Percentiles rank a stretch among this genome's conserved stretches.
phyloP scores from a whole-genome alignment of 257 asterid species.

The Catharanthus roseus region DNA sequence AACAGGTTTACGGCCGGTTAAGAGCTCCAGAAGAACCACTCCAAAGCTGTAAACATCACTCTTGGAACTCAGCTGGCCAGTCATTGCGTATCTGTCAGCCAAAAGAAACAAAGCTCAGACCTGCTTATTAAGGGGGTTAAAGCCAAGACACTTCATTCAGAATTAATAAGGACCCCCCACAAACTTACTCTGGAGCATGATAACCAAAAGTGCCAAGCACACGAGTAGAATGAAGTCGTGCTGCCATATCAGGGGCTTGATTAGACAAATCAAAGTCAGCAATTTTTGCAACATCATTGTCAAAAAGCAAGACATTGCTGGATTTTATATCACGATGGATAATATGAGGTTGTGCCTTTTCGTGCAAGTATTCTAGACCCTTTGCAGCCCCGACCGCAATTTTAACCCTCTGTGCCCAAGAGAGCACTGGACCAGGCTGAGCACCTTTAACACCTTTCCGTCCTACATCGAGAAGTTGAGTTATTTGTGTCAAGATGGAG shows the following conservation, averaged over 20 bases:
- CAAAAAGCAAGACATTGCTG: slow-evolving; percentile 64
- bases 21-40: slow-evolving; percentile 72
- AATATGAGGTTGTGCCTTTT: slow-evolving; percentile 65
- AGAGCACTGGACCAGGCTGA: slow-evolving; percentile 68
- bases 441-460: slow-evolving; percentile 79
- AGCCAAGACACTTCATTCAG: not conserved
- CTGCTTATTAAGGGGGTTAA: not conserved
- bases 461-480: slow-evolving; percentile 32
- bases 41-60: slow-evolving; percentile 79
- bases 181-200: slow-evolving; percentile 78
- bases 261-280: slow-evolving; percentile 76
- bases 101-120: slow-evolving; percentile 14
- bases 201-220: slow-evolving; percentile 85
- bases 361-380: slow-evolving; percentile 74
- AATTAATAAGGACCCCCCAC: not conserved
- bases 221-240: slow-evolving; percentile 84
- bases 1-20: slow-evolving; percentile 77
- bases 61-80: slow-evolving; percentile 72
- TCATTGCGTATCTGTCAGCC: slow-evolving; percentile 67
- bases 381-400: slow-evolving; percentile 79
- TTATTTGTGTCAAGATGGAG: slow-evolving; percentile 6
- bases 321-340: slow-evolving; percentile 80
- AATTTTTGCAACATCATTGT: slow-evolving; percentile 68
- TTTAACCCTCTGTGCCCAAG: slow-evolving; percentile 68
- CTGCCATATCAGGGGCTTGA: slow-evolving; percentile 80